phyloP scores from a whole-genome alignment of 306 rosid species.

The Cotoneaster glaucophyllus region DNA sequence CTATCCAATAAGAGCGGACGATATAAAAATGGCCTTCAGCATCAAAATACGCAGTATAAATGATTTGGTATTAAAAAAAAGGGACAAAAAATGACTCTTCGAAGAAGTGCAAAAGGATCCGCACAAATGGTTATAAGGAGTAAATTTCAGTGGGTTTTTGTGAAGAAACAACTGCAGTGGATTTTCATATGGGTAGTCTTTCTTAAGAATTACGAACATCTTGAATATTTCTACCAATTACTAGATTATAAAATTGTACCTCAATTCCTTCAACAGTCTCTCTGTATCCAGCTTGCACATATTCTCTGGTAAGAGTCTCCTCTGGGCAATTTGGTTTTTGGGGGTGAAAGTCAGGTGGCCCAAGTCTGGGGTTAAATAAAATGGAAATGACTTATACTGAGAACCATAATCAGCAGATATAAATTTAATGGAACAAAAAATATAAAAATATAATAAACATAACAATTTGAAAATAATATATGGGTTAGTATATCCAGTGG shows the following conservation, averaged over 20 bases:
- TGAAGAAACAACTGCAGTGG: not conserved
- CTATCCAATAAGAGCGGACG: not conserved
- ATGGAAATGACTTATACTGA: conserved; percentile 7
- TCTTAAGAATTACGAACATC: not conserved
- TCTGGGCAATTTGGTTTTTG: conserved; percentile 81
- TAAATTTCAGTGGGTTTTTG: not conserved
- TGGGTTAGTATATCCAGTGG: not conserved
- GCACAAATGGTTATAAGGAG: not conserved
- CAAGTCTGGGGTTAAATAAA: conserved; percentile 56
- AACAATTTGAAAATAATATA: not conserved
- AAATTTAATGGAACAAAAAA: not conserved
- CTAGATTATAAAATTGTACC: conserved; percentile 32
- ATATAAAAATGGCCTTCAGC: not conserved
- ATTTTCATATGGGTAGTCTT: not conserved
- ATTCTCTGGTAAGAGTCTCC: conserved; percentile 82
- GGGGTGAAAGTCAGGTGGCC: conserved; percentile 86
- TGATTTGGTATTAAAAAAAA: not conserved
- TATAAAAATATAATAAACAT: not conserved
- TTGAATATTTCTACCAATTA: not conserved
- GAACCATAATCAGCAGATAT: not conserved
- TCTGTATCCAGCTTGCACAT: conserved; percentile 71
- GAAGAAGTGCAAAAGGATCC: not conserved
- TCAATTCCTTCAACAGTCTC: conserved; percentile 92
- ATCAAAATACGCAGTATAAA: not conserved
- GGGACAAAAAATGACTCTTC: too few relatives aligned